Conservation (phyloP, 2,329 filamentous ascomycete species). For the Fusarium continuum region DNA sequence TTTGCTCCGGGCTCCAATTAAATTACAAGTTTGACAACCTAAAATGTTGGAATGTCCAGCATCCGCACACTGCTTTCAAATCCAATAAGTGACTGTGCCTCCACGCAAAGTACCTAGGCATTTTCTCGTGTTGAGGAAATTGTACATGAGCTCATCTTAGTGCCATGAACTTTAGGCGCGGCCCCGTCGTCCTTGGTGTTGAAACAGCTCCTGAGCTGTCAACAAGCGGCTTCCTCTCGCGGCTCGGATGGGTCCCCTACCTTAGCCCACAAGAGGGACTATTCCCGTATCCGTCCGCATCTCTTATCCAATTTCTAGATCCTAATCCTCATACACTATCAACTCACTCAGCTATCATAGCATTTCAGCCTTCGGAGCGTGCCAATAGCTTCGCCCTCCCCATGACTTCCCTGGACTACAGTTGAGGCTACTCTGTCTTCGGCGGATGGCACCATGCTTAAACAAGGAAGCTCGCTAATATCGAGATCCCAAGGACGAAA, state of each 20-base stretch:
- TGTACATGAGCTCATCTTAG: background rate
- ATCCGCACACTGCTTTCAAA: no score
- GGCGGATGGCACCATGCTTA: background rate
- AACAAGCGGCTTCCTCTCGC: slow-evolving; percentile 19
- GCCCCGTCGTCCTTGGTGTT: slow-evolving; percentile 14
- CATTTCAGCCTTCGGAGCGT: background rate
- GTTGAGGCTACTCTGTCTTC: background rate
- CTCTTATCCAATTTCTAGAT: slow-evolving; percentile 5
- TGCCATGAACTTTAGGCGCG: slow-evolving; percentile 2
- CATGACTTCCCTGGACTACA: background rate
- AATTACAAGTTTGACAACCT: no score
- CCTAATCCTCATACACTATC: background rate
- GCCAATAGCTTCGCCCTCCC: background rate
- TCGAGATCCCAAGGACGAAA: background rate
- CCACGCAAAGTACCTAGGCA: background rate
- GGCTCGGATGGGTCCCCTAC: slow-evolving; percentile 14
- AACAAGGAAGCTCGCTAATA: background rate
- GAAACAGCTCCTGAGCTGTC: slow-evolving; percentile 28
- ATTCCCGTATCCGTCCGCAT: slow-evolving; percentile 16
- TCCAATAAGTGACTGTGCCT: background rate
- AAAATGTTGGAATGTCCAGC: no score
- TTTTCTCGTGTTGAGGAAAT: slow-evolving; percentile 10
- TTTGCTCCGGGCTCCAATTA: slow-evolving; percentile 4
- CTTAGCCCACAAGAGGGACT: slow-evolving; percentile 11
- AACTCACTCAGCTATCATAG: background rate